These are phyloP conservation scores for Candida nonsorbophila DNA, from an alignment of 805 yeast genomes.

Conservation along the genomic window DNA sequence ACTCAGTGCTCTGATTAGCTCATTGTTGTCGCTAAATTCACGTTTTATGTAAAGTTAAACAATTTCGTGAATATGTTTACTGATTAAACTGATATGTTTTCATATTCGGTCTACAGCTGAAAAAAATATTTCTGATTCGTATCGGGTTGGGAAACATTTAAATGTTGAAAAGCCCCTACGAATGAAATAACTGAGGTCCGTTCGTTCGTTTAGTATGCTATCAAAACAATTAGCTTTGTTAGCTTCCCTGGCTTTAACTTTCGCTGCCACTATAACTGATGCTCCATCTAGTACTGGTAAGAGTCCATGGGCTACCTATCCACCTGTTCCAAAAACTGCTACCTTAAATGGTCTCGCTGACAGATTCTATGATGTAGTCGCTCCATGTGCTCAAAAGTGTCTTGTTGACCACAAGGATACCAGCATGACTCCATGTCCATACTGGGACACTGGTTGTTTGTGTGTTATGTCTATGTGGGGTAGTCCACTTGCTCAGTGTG, in stretches of 20 bases:
- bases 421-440: slow-evolving; percentile 37
- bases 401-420: slow-evolving; percentile 27
- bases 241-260: slow-evolving; percentile 2
- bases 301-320: slow-evolving; percentile 35
- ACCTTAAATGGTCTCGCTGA: slow-evolving; percentile 46
- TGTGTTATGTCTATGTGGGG: slow-evolving; percentile 33
- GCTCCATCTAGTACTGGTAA: slow-evolving; percentile 8
- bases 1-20: too few species aligned
- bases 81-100: too few species aligned
- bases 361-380: slow-evolving; percentile 30
- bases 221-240: too few species aligned
- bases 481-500: slow-evolving; percentile 28
- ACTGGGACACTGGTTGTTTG: slow-evolving; percentile 44
- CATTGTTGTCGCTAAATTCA: too few species aligned
- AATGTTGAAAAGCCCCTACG: too few species aligned
- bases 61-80: too few species aligned
- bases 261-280: slow-evolving; percentile 1
- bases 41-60: too few species aligned
- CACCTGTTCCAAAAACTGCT: slow-evolving; percentile 41
- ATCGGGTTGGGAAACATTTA: too few species aligned
- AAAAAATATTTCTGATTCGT: too few species aligned
- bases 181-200: too few species aligned
- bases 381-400: slow-evolving; percentile 39
- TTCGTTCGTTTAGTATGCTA: too few species aligned
- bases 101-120: too few species aligned